Conservation (phyloP, 495 filamentous ascomycete genomes). For the Penicillium canescens region DNA sequence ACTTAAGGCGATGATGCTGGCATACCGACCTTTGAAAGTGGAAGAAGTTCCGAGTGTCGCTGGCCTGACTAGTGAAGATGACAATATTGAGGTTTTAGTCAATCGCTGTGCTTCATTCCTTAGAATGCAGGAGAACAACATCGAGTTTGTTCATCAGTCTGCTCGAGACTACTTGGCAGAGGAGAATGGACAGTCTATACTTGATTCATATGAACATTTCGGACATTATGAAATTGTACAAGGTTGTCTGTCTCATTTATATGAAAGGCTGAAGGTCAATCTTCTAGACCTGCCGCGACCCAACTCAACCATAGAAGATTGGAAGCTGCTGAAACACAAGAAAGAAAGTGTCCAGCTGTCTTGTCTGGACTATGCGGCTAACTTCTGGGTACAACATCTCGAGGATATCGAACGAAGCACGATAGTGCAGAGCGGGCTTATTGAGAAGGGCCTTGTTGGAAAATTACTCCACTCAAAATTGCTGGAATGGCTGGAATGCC, state of each 20-base stretch:
- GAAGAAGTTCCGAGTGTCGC: background rate
- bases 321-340: background rate
- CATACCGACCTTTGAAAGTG: slow-evolving; percentile 11
- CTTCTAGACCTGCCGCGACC: slow-evolving; percentile 12
- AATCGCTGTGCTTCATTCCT: slow-evolving; percentile 20
- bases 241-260: slow-evolving; percentile 18
- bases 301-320: background rate
- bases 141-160: slow-evolving; percentile 24
- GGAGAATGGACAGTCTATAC: slow-evolving; percentile 6
- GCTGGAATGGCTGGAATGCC: slow-evolving; percentile 28
- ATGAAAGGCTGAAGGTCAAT: slow-evolving; percentile 14
- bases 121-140: slow-evolving; percentile 7
- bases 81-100: background rate
- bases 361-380: slow-evolving; percentile 15
- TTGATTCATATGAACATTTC: slow-evolving; percentile 12
- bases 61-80: background rate
- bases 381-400: slow-evolving; percentile 25
- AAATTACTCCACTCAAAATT: slow-evolving; percentile 16
- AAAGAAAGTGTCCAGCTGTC: slow-evolving; percentile 7
- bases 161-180: slow-evolving; percentile 18
- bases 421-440: no score
- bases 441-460: slow-evolving; percentile 1
- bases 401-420: background rate
- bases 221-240: slow-evolving; percentile 18
- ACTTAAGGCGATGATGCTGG: slow-evolving; percentile 4